Evolutionary conservation across 257 asterid genomes (phyloP).

Genomic region (Paraleonurus japonicus): DNA sequence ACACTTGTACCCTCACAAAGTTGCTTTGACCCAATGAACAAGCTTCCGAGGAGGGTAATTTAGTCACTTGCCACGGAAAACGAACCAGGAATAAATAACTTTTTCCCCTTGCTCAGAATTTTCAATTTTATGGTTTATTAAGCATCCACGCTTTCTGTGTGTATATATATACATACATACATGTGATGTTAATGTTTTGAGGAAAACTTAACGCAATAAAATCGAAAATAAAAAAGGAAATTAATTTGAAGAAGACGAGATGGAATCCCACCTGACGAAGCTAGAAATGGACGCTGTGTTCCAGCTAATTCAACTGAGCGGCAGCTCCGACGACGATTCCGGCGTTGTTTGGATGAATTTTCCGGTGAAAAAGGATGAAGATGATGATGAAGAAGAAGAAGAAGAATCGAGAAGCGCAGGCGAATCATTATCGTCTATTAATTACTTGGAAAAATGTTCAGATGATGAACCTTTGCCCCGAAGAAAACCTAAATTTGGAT

Average conservation of each 20-base stretch:
- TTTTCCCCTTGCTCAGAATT: conserved; percentile 23
- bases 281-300: conserved; percentile 60
- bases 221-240: not conserved
- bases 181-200: conserved; percentile 1
- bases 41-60: not conserved
- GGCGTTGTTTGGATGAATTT: conserved; percentile 26
- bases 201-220: conserved; percentile 19
- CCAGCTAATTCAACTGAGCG: conserved; percentile 63
- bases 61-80: not conserved
- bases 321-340: conserved; percentile 31
- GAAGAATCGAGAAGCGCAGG: conserved; percentile 23
- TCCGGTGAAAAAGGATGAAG: not conserved
- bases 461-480: conserved; percentile 40
- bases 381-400: not conserved
- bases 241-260: conserved; percentile 7
- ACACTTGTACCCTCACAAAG: conserved; percentile 5
- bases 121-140: conserved; percentile 17
- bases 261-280: conserved; percentile 48
- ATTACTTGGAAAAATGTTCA: not conserved
- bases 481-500: conserved; percentile 35
- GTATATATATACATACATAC: not conserved
- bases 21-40: not conserved
- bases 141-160: conserved; percentile 33
- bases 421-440: conserved; percentile 24
- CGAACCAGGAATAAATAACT: conserved; percentile 13